These are phyloP conservation scores for Malassezia furfur DNA, from an alignment of 1,284 basidiomycete species.

Conservation along the genomic window DNA sequence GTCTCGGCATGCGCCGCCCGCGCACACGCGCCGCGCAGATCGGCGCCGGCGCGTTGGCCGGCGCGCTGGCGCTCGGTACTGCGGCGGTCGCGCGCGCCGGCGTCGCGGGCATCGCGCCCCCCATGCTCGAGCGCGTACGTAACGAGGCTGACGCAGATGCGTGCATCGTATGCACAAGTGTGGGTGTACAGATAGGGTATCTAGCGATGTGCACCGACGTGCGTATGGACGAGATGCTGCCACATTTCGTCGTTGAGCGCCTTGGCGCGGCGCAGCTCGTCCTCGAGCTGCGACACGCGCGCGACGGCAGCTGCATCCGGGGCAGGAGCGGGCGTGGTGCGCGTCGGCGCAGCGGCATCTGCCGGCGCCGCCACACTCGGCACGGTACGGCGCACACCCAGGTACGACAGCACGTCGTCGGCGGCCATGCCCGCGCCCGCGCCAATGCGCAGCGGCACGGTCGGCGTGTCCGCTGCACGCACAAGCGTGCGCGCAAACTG, in stretches of 20 bases:
- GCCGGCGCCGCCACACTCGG: neutral
- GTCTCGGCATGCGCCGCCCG: neutral
- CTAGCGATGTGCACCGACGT: conserved; percentile 4
- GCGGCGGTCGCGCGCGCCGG: neutral
- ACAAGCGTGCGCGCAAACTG: conserved; percentile 10
- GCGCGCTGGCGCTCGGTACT: conserved; percentile 9
- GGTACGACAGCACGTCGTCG: neutral
- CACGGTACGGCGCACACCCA: neutral
- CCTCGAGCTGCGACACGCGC: conserved; percentile 20
- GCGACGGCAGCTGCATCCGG: conserved; percentile 10
- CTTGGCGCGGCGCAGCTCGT: conserved; percentile 32
- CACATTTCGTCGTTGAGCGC: conserved; percentile 38
- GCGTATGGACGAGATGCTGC: conserved; percentile 20
- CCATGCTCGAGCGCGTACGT: conserved; percentile 5
- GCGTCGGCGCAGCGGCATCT: neutral
- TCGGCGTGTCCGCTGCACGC: neutral
- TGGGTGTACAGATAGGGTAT: conserved; percentile 6
- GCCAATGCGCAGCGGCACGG: conserved; percentile 5
- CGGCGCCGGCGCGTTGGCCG: neutral
- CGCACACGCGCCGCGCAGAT: neutral
- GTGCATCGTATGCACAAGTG: conserved; percentile 4
- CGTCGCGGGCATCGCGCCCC: neutral
- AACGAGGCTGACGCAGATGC: neutral
- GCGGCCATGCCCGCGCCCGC: neutral
- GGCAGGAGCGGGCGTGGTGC: neutral